Percentiles rank a stretch among this genome's conserved stretches.
These are phyloP conservation scores for Salisapilia sapeloensis DNA, from an alignment of 352 stramenopile species.

Conservation along the genomic window DNA sequence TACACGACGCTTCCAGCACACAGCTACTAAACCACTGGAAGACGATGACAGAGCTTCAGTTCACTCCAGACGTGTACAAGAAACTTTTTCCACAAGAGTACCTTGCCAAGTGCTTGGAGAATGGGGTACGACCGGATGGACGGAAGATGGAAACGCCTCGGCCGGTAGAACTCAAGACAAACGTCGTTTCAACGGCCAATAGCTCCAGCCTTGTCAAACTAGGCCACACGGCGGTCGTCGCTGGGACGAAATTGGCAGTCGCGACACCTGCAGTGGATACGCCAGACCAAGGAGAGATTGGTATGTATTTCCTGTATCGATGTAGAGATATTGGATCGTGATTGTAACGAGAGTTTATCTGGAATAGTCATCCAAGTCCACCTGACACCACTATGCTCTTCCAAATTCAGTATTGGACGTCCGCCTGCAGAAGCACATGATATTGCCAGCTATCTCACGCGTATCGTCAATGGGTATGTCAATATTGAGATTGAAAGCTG, in stretches of 20 bases:
- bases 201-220: conserved; percentile 64
- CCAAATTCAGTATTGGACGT: conserved; percentile 41
- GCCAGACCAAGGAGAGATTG: conserved; percentile 61
- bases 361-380: conserved; percentile 55
- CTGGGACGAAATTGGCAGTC: conserved; percentile 56
- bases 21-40: too few species aligned
- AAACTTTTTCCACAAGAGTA: conserved; percentile 68
- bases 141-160: conserved; percentile 24
- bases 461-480: conserved; percentile 44
- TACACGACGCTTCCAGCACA: too few species aligned
- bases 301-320: conserved; percentile 6
- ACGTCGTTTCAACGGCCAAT: conserved; percentile 36
- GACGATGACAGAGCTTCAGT: conserved; percentile 24
- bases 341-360: conserved; percentile 1
- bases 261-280: conserved; percentile 44
- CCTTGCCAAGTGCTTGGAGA: conserved; percentile 37
- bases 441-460: conserved; percentile 59
- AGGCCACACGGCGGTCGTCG: conserved; percentile 50
- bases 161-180: conserved; percentile 40
- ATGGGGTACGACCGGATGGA: conserved; percentile 35
- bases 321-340: not conserved
- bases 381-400: conserved; percentile 61
- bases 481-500: not conserved
- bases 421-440: conserved; percentile 61
- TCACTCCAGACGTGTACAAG: conserved; percentile 48